Evolutionary conservation across 805 yeast species (phyloP), one percentile per base, ranked within the genome.

Genomic region (Pichia membranifaciens): DNA sequence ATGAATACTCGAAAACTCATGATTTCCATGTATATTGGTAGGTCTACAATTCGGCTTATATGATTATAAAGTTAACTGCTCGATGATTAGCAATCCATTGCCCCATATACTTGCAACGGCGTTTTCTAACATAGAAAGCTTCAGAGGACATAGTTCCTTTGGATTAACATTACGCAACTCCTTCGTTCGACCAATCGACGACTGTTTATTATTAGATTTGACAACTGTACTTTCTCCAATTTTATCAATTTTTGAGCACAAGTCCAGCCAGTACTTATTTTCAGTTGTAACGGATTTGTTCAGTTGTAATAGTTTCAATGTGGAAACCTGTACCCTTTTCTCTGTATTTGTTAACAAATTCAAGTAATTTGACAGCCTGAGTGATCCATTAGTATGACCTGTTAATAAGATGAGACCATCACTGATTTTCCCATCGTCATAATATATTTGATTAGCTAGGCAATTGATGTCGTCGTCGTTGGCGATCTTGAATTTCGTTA

Each of bases 41-140:
- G 31, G 17, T 25, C 56, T 87, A 64, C 33, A n/a, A 22, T 23
- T n/a, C n/a, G n/a, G 29, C 16, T 18, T 35, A 25, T 6, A 42
- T 38, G 10, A 17, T 31, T 44, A 47, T 9, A 47, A 31, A 44
- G 36, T 39, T 34, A 65, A 42, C 22, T 58, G 51, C 42, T 65
- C 69, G 6, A 65, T 48, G 7, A 59, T 55, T 20, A 65, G 48
- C 36, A 65, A 45, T 5, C 69, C 69, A 44, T 54, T 57, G 5
- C 54, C 62, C 54, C 58, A 64, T n/a, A 50, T 35, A 16, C 58
- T 54, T 18, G 59, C 51, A 12, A 58, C 37, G 43, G 58, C 41
- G 5, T 63, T 53, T 10, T 42, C 42, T 12, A 43, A 13, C 31
- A 43, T 31, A 17, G 51, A 31, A 8, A 41, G 35, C 7, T 42